Evolutionary conservation across 768 basidiomycete species (phyloP).

Genomic region (Obba rivulosa): DNA sequence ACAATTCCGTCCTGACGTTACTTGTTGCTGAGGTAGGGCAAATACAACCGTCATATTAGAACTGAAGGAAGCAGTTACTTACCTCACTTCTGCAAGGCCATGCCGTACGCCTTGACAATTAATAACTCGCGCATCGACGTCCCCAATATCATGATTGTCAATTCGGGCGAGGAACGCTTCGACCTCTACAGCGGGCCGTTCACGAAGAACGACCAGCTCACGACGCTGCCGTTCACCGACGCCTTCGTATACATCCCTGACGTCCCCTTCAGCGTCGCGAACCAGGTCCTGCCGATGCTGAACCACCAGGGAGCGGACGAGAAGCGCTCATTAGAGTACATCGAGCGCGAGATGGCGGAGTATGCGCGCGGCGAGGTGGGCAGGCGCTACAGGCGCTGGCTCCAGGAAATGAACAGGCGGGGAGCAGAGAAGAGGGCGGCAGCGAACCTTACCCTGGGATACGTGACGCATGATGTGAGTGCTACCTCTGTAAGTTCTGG

Average conservation of each 20-base stretch:
- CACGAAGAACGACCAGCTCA: conserved; percentile 77
- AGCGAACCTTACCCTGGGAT: conserved; percentile 60
- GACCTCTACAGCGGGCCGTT: conserved; percentile 66
- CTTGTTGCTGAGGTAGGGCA: conserved; percentile 43
- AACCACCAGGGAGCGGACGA: conserved; percentile 40
- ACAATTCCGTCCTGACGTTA: conserved; percentile 53
- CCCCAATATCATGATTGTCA: conserved; percentile 60
- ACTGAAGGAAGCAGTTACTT: conserved; percentile 5
- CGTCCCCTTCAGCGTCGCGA: conserved; percentile 46
- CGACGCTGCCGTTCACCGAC: conserved; percentile 65
- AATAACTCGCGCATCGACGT: conserved; percentile 59
- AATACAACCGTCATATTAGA: conserved; percentile 1
- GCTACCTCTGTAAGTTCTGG: not conserved
- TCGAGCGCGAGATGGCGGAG: conserved; percentile 32
- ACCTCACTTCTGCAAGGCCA: conserved; percentile 36
- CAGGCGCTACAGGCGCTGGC: conserved; percentile 47
- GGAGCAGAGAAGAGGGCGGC: conserved; percentile 37
- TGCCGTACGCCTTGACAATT: conserved; percentile 50
- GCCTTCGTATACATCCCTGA: conserved; percentile 57
- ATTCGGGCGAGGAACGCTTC: conserved; percentile 62
- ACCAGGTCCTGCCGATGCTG: conserved; percentile 45
- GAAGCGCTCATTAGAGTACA: conserved; percentile 26
- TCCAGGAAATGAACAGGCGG: conserved; percentile 48
- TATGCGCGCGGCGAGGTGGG: conserved; percentile 50
- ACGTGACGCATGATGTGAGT: conserved; percentile 67